phyloP scores from a whole-genome alignment of 305 asterid genomes.

The Petunia hybrid region DNA sequence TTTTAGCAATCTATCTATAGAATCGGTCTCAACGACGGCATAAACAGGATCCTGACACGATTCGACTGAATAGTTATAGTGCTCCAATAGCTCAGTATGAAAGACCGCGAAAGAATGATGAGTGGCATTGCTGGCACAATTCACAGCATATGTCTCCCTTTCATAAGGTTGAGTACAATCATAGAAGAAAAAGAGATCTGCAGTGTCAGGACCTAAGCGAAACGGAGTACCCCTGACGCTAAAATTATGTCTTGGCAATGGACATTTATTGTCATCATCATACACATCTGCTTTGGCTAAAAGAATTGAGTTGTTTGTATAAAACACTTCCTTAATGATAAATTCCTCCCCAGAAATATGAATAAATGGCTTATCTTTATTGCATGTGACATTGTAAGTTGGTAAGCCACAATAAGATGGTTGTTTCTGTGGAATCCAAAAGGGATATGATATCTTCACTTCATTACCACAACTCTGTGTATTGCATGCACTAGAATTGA shows the following conservation, averaged over 20 bases:
- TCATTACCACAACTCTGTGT: conserved; percentile 53
- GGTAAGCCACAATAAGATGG: conserved; percentile 55
- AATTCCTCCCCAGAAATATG: conserved; percentile 48
- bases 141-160: conserved; percentile 48
- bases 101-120: conserved; percentile 62
- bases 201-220: conserved; percentile 54
- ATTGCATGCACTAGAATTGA: conserved; percentile 42
- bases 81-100: conserved; percentile 50
- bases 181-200: conserved; percentile 62
- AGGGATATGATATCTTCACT: conserved; percentile 51
- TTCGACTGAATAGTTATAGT: conserved; percentile 50
- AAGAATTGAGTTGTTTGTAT: conserved; percentile 44
- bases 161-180: conserved; percentile 52
- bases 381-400: conserved; percentile 50
- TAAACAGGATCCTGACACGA: conserved; percentile 52
- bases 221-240: conserved; percentile 51
- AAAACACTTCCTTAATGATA: conserved; percentile 48
- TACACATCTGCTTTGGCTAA: conserved; percentile 45
- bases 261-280: conserved; percentile 43
- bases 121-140: conserved; percentile 54
- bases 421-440: conserved; percentile 60
- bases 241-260: conserved; percentile 56
- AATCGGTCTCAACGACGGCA: conserved; percentile 53
- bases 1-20: conserved; percentile 36
- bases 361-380: conserved; percentile 41